Evolutionary conservation across 805 yeast species (phyloP), one percentile per base, ranked within the genome.

Genomic region (Nakazawaea wyomingensis): DNA sequence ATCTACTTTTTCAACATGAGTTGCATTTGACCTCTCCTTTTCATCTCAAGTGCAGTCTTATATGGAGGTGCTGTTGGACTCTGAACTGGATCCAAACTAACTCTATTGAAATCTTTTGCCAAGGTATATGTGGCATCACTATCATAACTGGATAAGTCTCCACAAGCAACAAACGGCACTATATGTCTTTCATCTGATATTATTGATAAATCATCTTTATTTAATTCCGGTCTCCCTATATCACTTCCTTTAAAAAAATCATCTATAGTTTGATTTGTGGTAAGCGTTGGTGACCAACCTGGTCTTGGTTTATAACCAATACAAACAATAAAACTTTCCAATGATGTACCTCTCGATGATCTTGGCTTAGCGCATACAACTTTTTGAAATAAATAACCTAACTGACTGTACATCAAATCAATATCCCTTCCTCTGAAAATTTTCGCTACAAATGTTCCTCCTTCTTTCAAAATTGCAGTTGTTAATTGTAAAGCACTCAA

Each of bases 1-100:
- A n/a, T n/a, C n/a, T 24, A 43, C 22, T 26, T 38, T 20, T 27
- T 44, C 31, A 39, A n/a, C 36, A 39, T 36, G 11, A 44, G 21
- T 35, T 44, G 47, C 43, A 78, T 55, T 48, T 72, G 71, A 10
- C 96, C 96, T 45, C 74, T 74, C 55, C 96, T 73, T 63, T 86
- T 88, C 75, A 86, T 68, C 57, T 88, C 96, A 45, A 93, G 64
- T 0, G 98, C 99, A 45, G 78, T 77, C 64, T 91, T 91, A 63
- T 93, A 93, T 1, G 99, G 97, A 1, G 99, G 99, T 26, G 96
- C 93, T 1, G 96, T 90, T 7, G 99, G 99, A 60, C 80, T 71
- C 56, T 93, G 98, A 9, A 93, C 95, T 0, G 99, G 99, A 51
- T 88, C 95, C 47, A 93, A 64, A 46, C 88, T 81, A 13, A 62